Evolutionary conservation across 768 basidiomycete genomes (phyloP), one percentile per base, ranked within the genome.

Genomic region (Agrocybe chaxingu): DNA sequence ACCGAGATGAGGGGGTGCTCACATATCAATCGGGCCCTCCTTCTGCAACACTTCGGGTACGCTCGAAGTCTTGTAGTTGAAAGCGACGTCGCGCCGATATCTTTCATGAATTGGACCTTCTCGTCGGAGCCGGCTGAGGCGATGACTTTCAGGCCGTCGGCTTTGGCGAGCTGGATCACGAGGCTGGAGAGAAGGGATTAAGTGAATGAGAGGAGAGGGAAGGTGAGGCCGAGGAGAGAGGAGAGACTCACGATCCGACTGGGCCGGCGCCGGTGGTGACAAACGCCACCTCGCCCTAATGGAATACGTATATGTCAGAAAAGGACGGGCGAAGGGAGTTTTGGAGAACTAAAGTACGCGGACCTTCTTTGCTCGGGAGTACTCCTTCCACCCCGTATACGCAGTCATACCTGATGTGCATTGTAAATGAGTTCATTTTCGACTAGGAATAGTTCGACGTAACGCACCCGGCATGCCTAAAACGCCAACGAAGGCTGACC

Each of bases 81-180:
- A 87, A 0, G 74, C 80, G 8, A 82, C 74, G 55, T 89, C 85
- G 0, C 78, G 0, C 84, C 86, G 11, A 85, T 53, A 2, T 72
- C 71, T 45, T 71, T 72, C 62, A 84, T 61, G 57, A 75, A 84
- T 4, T 68, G 62, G 8, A 88, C 83, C 65, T 89, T 88, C 41
- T 84, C 81, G 18, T 87, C 83, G 0, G 78, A 76, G 1, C 88
- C 84, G 0, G 84, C 81, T 0, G 81, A 84, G 0, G 80, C 83
- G 45, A 89, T 84, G 34, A 89, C 87, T 54, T 81, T 83, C 13
- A 75, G 57, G 6, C 76, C 77, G 19, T 76, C 71, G 0, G 56
- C 57, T 45, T 80, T 79, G 0, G 79, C 76, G 7, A 78, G 58
- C 47, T 80, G 78, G 36, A 77, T 71, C 30, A 78, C 73, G 10